Evolutionary conservation across 164 flowering plant species (phyloP).

Genomic region (Vitis amurensis): DNA sequence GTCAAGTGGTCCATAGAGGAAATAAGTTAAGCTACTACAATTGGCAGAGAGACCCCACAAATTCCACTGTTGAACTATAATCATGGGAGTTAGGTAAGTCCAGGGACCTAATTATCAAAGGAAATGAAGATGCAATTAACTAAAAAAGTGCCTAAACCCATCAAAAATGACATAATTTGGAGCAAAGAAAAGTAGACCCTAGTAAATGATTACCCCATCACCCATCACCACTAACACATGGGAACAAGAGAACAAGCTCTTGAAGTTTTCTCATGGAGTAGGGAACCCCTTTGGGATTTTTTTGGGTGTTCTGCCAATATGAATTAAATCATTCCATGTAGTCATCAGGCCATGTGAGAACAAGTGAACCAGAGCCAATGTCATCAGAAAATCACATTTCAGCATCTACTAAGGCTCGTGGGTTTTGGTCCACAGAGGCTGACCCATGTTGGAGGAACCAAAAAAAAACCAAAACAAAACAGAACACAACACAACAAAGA

Average conservation of each 20-base stretch:
- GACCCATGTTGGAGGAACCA: background rate
- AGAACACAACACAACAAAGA: too few species aligned
- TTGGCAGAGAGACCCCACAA: constrained; percentile 1
- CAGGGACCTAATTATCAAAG: constrained; percentile 4
- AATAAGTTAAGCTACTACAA: background rate
- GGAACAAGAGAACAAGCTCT: background rate
- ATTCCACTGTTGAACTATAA: background rate
- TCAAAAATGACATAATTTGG: background rate
- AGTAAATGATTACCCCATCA: constrained; percentile 1
- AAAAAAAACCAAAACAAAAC: too few species aligned
- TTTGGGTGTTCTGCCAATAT: too few species aligned
- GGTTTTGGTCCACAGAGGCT: too few species aligned
- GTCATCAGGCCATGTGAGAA: too few species aligned
- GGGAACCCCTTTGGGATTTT: too few species aligned
- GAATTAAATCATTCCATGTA: too few species aligned
- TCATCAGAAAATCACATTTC: too few species aligned
- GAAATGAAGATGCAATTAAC: constrained; percentile 15
- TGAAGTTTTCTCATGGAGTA: too few species aligned
- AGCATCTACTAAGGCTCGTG: too few species aligned
- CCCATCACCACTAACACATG: constrained; percentile 10
- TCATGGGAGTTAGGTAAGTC: background rate
- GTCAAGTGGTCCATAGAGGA: constrained; percentile 5
- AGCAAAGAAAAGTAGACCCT: background rate
- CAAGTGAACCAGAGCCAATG: too few species aligned
- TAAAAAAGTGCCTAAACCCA: background rate